Evolutionary conservation across 2,329 filamentous ascomycete genomes (phyloP), one percentile per base, ranked within the genome.

Genomic region (Penicillium nordicum): DNA sequence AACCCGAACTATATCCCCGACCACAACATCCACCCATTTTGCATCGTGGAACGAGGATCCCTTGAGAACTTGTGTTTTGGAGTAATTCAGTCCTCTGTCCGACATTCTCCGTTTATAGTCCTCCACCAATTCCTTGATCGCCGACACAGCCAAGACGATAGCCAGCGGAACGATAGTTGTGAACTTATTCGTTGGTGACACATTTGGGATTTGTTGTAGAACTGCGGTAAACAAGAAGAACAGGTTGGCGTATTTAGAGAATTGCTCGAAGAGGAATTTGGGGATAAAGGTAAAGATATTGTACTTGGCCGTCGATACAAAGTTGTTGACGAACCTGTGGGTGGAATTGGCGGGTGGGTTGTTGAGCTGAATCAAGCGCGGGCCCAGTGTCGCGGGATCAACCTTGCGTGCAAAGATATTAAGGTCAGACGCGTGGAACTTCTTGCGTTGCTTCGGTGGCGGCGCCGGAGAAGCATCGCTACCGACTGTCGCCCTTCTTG

Each of bases 151-250:
- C 63, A 99, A 80, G 66, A 99, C 94, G 58, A 97, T 86, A 52
- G 88, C 81, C 57, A 99, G 82, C n/a, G 94, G 94, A 6, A 89
- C 93, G 71, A 99, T 97, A 37, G 95, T 99, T 6, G 94, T 99
- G 72, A 92, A 99, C 74, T 82, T 84, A 77, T 97, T 97, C 10
- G 94, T 99, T 8, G 95, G 94, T 34, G 92, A 96, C 59, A 99
- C 88, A 63, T 89, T 88, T 23, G 94, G 94, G 59, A 99, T 96
- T 74, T 99, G 94, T 78, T 99, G 94, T 44, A 99, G 79, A 40
- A 85, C 87, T 16, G 94, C 92, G 37, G 94, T 99, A 75, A 99
- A 97, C 72, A 99, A 84, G 88, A 99, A 99, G 81, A 99, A 99
- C 70, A 99, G 77, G 77, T 99, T 99, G 80, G 94, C 94, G 76